Evolutionary conservation across 176 grass and related monocot species (phyloP).

Genomic region (Cenchrus purpureus): DNA sequence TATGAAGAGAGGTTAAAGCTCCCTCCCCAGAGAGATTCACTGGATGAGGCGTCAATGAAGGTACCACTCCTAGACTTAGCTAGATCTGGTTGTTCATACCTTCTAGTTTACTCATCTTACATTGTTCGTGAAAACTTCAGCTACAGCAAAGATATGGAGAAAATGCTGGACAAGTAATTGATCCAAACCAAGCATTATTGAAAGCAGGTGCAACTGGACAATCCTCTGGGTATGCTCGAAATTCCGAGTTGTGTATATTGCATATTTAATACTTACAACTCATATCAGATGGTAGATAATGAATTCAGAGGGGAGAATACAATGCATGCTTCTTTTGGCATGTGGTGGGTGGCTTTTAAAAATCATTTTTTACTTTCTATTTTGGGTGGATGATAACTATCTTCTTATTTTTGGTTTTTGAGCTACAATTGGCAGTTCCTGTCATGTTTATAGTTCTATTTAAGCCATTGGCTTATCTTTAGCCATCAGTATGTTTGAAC

Average conservation of each 20-base stretch:
- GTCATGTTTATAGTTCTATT: neutral
- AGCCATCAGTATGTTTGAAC: neutral
- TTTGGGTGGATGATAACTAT: neutral
- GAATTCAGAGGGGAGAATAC: slow-evolving; percentile 3
- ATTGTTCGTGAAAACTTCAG: slow-evolving; percentile 7
- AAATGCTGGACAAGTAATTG: slow-evolving; percentile 65
- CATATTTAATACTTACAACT: slow-evolving; percentile 29
- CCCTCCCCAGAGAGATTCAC: slow-evolving; percentile 66
- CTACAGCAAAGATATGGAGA: slow-evolving; percentile 67
- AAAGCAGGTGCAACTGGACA: slow-evolving; percentile 65
- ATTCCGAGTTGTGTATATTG: slow-evolving; percentile 5
- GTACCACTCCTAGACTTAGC: slow-evolving; percentile 33
- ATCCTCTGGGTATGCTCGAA: slow-evolving; percentile 64
- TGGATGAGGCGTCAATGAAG: slow-evolving; percentile 77
- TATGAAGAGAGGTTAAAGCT: slow-evolving; percentile 79
- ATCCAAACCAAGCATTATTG: slow-evolving; percentile 63
- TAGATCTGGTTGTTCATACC: neutral
- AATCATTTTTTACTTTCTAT: neutral
- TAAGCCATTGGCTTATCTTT: slow-evolving; percentile 20
- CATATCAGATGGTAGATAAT: slow-evolving; percentile 16
- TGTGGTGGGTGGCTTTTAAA: neutral
- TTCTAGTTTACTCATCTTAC: slow-evolving; percentile 1
- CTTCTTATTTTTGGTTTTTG: neutral
- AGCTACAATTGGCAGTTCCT: neutral
- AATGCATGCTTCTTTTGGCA: neutral